Base-by-base conservation (phyloP, 192 early-diverging fungal genomes). In the Backusella australiensis region DNA sequence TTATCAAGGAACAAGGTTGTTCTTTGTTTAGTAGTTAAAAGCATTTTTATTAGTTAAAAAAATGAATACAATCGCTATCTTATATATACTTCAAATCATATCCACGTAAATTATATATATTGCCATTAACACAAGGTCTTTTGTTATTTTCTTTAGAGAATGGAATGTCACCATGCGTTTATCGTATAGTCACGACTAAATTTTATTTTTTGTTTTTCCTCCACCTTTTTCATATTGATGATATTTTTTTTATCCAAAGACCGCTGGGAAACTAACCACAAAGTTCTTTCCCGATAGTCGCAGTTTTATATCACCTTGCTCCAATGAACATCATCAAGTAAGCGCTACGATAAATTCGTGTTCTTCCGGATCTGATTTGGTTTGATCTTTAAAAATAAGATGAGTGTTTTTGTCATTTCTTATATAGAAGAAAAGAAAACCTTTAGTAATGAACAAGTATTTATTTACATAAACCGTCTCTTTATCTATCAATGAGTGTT, bases 161-260 rank as follows among this genome's bases (percentile, higher is more conserved):
- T 15, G 0, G 15, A 14, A 17, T 44, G 42, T 44, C 15, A 17
- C 1, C 42, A 44, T 15, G 0, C 4, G 15, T 44, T 14, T 17
- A 17, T 21, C 8, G 19, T 56, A 56, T 56, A 56, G 19, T 12
- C 56, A 63, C 29, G 56, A 63, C 56, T 63, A 63, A 63, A 39
- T 63, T 63, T 26, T 63, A 32, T 63, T 12, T 26, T 29, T 29
- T 7, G 9, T 29, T 63, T 63, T 59, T 11, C 12, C 23, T 59
- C 23, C 9, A 26, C 6, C 21, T 4, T 26, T 29, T 63, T 29
- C 11, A 29, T 29, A 59, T 59, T 59, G 53, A 5, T 63, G 14
- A n/a, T 49, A 49, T 19, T 49, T 49, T 49, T 63, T 59, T 63
- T 63, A n/a, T 56, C 53, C 21, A 56, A 63, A 63, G 56, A 63